A percentile compares a stretch with the other conserved stretches of the same genome.
These are phyloP conservation scores for Venturia oleaginea DNA, from an alignment of 2,329 filamentous ascomycete species.

Conservation along the genomic window DNA sequence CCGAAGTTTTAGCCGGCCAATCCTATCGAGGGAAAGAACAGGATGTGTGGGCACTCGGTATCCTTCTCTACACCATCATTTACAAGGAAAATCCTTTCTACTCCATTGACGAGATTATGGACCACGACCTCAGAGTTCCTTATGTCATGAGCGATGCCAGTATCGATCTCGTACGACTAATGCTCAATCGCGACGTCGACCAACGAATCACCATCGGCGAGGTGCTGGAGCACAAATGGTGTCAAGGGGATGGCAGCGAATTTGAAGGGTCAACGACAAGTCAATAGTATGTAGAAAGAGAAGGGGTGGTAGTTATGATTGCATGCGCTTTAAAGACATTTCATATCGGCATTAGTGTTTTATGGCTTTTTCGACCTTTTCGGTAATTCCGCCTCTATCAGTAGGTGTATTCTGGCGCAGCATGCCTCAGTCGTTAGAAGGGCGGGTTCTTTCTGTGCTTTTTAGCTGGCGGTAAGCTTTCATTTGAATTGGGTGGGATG, in stretches of 20 bases:
- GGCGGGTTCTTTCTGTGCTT: neutral
- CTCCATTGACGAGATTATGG: slow-evolving; percentile 98
- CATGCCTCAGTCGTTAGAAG: neutral
- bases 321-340: neutral
- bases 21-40: slow-evolving; percentile 94
- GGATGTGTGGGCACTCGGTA: slow-evolving; percentile 95
- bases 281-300: neutral
- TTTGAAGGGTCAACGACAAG: neutral
- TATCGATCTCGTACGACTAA: slow-evolving; percentile 80
- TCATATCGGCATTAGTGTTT: neutral
- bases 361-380: neutral
- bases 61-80: slow-evolving; percentile 94
- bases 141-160: slow-evolving; percentile 84
- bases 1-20: slow-evolving; percentile 89
- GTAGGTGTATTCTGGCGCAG: neutral
- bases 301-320: neutral
- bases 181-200: slow-evolving; percentile 86
- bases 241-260: slow-evolving; percentile 20
- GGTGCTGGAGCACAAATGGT: slow-evolving; percentile 88
- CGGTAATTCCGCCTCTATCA: neutral
- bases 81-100: slow-evolving; percentile 99
- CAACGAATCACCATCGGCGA: slow-evolving; percentile 76
- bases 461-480: neutral
- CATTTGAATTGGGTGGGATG: neutral
- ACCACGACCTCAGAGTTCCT: slow-evolving; percentile 85